Base-by-base conservation (phyloP, 139 green algal species). In the Micractinium conductrix region DNA sequence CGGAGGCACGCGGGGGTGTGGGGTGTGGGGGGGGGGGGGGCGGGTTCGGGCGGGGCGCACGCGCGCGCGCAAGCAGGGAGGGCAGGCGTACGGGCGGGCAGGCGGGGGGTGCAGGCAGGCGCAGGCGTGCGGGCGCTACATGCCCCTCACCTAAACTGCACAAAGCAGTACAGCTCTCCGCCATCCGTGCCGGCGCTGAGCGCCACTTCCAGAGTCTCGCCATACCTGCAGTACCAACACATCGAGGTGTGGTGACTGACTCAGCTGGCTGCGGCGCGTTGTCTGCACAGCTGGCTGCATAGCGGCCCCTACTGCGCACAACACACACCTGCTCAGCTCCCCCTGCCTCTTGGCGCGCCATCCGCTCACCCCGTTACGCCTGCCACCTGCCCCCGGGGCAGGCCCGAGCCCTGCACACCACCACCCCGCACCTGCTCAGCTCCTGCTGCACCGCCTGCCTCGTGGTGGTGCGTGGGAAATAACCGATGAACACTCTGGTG, bases 81-180 rank as follows among this genome's bases (percentile, higher is more conserved):
- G 33, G n/a, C n/a, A 43, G 67, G 5, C 4, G 6, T 8, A 24
- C 10, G 40, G 19, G 60, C 60, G 24, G 33, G 60, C 60, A 68
- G 2, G 2, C 1, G 3, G 3, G 60, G 24, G 6, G 3, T 12
- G 60, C 19, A 68, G 60, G 24, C 55, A 14, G 48, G 48, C 48
- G 48, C 48, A 58, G 48, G 48, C 48, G 48, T 5, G 53, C 53
- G 5, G 53, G 53, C 26, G 53, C 3, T 68, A 8, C 21, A 21
- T 37, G 24, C 44, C 26, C 30, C 72, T 37, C 55, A 81, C 75
- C 38, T 81, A 55, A 33, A 81, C 55, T 81, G 75, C 35, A 40
- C 75, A 71, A 81, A 81, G 53, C 55, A 70, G 38, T 33, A 81
- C 22, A 53, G 37, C 35, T 81, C 75, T n/a, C 75, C 75, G 38